Evolutionary conservation across 2,329 filamentous ascomycete genomes (phyloP), one percentile per base, ranked within the genome.

Genomic region (Colletotrichum tanaceti): DNA sequence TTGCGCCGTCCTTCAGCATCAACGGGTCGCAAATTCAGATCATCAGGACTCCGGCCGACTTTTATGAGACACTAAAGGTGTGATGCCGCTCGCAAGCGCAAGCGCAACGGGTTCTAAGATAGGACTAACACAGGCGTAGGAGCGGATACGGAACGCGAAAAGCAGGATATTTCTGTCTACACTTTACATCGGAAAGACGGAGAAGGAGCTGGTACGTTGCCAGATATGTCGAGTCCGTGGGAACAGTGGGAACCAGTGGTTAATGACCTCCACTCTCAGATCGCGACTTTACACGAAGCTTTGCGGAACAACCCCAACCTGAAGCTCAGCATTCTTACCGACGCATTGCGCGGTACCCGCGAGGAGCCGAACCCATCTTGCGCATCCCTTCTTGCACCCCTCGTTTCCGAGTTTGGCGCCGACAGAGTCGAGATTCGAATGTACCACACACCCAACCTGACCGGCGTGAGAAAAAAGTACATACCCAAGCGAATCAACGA

Each of bases 361-460:
- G 96, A 99, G 79, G 91, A 93, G 0, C 96, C 96, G 0, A 81
- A 93, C 16, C 86, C 94, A 54, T 97, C 94, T 72, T 96, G 91
- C 79, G 96, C 94, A 3, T 98, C 94, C 13, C 84, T 99, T 14
- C 86, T 99, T 44, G 92, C 91, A 6, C 91, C 94, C 0, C 82
- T 99, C n/a, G 86, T 97, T 13, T 81, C 86, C 7, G 93, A 97
- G 73, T 97, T 98, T 79, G 94, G 95, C 0, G 78, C 89, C 5
- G 89, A 93, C 1, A 87, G 95, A 44, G 94, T 99, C 47, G 93
- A 98, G 75, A 89, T 99, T 71, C 91, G 94, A 74, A 97, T 99
- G 94, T 99, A 97, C 77, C 96, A 99, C 79, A 99, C 96, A 0
- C 96, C 96, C 0, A 99, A 99, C 75, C 81, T 99, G 71, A 97